These are phyloP conservation scores for Teunomyces lycoperdinae DNA, from an alignment of 805 yeast genomes.

Conservation along the genomic window DNA sequence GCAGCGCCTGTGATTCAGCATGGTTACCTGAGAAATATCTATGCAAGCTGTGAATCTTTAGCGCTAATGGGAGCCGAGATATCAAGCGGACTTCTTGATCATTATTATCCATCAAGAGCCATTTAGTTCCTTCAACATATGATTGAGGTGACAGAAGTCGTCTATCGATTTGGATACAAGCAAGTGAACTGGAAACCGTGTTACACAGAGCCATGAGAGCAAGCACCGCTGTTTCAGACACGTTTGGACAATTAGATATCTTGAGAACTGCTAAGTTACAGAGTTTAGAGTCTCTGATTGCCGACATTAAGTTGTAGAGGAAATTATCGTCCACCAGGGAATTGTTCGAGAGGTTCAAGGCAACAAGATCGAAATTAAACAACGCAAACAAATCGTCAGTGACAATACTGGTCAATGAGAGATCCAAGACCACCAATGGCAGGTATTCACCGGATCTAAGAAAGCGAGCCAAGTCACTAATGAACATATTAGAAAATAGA, in stretches of 20 bases:
- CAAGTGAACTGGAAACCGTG: background rate
- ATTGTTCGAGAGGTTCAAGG: slow-evolving; percentile 25
- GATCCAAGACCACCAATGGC: slow-evolving; percentile 25
- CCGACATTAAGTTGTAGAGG: slow-evolving; percentile 20
- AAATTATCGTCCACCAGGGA: slow-evolving; percentile 29
- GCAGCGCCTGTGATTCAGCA: background rate
- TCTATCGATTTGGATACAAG: slow-evolving; percentile 9
- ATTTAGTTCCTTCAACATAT: slow-evolving; percentile 10
- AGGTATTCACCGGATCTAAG: slow-evolving; percentile 14
- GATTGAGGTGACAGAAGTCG: background rate
- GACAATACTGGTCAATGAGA: slow-evolving; percentile 17
- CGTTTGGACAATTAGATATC: slow-evolving; percentile 19
- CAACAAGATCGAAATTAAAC: slow-evolving; percentile 26
- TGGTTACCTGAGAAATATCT: slow-evolving; percentile 2
- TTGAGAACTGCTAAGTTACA: slow-evolving; percentile 20
- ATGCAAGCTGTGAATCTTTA: slow-evolving; percentile 10
- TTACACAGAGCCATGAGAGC: background rate
- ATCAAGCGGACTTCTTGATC: slow-evolving; percentile 1
- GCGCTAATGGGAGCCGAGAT: slow-evolving; percentile 9
- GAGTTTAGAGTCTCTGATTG: slow-evolving; percentile 16
- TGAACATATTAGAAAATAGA: slow-evolving; percentile 27
- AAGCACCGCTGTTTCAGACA: background rate
- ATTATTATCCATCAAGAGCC: slow-evolving; percentile 8
- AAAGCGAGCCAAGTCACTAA: slow-evolving; percentile 19
- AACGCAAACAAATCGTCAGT: slow-evolving; percentile 23